Percentiles rank a stretch among this genome's conserved stretches.
These are phyloP conservation scores for Metarhizium sp. DNA, from an alignment of 2,329 filamentous ascomycete species.

Conservation along the genomic window DNA sequence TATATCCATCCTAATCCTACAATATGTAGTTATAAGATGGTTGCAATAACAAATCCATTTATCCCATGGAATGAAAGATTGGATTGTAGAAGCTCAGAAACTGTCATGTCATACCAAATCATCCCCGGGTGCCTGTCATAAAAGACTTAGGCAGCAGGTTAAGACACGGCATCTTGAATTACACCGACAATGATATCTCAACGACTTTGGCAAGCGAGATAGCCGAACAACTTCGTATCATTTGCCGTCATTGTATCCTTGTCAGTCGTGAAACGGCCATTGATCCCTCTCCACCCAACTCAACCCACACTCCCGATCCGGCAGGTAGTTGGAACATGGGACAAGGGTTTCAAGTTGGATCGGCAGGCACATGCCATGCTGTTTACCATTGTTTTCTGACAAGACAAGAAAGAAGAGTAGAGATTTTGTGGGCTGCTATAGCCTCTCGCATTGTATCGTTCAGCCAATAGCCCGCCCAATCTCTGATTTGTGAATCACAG, in stretches of 20 bases:
- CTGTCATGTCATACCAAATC: not conserved
- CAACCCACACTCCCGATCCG: not conserved
- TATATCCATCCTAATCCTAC: constrained; percentile 22
- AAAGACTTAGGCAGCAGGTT: not conserved
- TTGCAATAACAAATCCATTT: not conserved
- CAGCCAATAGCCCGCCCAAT: constrained; percentile 49
- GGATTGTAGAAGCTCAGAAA: not conserved
- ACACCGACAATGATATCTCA: not conserved
- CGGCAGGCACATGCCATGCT: not conserved
- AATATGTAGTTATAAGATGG: not conserved
- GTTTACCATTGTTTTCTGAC: constrained; percentile 1
- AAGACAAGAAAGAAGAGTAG: not conserved
- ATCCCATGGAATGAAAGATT: not conserved
- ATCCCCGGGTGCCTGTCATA: not conserved
- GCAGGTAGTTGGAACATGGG: not conserved
- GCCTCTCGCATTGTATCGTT: not conserved
- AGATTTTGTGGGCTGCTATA: constrained; percentile 10
- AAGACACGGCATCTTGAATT: not conserved
- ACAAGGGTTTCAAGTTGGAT: constrained; percentile 1
- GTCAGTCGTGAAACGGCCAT: not conserved
- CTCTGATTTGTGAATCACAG: constrained; percentile 33
- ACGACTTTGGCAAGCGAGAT: not conserved
- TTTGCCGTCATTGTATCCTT: not conserved
- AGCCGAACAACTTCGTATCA: not conserved
- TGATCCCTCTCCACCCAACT: not conserved